phyloP scores from a whole-genome alignment of 495 filamentous ascomycete species.

The Penicillium coprophilum region DNA sequence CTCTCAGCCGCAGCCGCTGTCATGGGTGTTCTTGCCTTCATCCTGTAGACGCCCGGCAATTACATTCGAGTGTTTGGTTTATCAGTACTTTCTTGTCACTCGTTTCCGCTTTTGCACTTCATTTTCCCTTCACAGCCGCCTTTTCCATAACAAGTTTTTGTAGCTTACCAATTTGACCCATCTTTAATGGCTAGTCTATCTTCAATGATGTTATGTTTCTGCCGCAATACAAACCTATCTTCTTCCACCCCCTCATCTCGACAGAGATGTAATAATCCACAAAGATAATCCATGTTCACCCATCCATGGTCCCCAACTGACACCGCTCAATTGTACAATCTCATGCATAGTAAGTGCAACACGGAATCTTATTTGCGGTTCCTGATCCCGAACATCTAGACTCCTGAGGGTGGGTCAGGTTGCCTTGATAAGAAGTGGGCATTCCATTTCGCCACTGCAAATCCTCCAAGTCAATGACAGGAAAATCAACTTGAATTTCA shows the following conservation, averaged over 20 bases:
- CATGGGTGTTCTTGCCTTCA: constrained; percentile 34
- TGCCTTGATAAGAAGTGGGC: not conserved
- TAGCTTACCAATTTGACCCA: constrained; percentile 2
- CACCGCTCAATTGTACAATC: not conserved
- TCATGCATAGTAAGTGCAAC: not conserved
- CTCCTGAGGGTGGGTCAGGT: not conserved
- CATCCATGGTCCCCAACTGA: no score
- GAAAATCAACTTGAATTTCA: not conserved
- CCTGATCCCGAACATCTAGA: not conserved
- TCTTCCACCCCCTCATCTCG: not conserved
- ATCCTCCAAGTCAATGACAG: not conserved
- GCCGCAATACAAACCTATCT: not conserved
- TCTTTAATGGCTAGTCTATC: constrained; percentile 19
- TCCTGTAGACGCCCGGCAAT: constrained; percentile 25
- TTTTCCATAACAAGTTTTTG: constrained; percentile 15
- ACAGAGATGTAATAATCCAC: not conserved
- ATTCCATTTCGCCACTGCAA: not conserved
- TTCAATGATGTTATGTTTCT: constrained; percentile 3
- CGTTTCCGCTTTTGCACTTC: not conserved
- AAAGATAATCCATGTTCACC: not conserved
- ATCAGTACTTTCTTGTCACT: constrained; percentile 7
- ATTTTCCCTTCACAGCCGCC: constrained; percentile 1
- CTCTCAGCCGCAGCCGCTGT: constrained; percentile 31
- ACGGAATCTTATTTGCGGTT: not conserved
- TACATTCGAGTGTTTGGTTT: not conserved